Evolutionary conservation across 441 rosid genomes (phyloP).

Genomic region (Bruguiera hainesii): DNA sequence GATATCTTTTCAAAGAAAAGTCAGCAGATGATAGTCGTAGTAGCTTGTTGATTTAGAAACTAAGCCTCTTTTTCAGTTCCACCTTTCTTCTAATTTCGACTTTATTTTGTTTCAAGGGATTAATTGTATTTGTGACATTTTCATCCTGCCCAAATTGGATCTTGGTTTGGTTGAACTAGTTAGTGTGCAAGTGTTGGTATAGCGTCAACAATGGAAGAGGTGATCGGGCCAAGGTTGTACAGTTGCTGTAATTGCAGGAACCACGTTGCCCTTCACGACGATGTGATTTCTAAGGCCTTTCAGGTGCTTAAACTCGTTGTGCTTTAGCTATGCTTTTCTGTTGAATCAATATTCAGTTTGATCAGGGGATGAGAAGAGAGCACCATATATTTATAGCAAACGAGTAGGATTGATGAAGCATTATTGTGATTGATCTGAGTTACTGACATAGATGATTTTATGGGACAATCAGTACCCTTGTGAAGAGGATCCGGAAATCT

Average conservation of each 20-base stretch:
- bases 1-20: conserved; percentile 17
- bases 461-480: too few relatives aligned
- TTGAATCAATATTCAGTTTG: neutral
- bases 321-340: conserved; percentile 7
- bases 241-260: conserved; percentile 72
- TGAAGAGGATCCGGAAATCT: too few relatives aligned
- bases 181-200: conserved; percentile 13
- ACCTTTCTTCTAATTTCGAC: neutral
- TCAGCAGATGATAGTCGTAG: conserved; percentile 10
- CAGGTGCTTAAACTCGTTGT: conserved; percentile 37
- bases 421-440: too few relatives aligned
- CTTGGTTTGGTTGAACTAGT: conserved; percentile 9
- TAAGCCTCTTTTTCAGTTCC: conserved; percentile 12
- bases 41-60: conserved; percentile 16
- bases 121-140: neutral
- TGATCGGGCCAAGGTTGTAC: conserved; percentile 60
- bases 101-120: conserved; percentile 8
- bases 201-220: conserved; percentile 38
- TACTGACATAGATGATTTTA: too few relatives aligned
- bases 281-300: conserved; percentile 64
- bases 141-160: conserved; percentile 11
- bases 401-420: too few relatives aligned
- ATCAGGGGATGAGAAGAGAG: neutral
- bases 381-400: too few relatives aligned
- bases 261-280: conserved; percentile 65